phyloP scores from a whole-genome alignment of 1,139 yeast species.

The Debaryomyces sp. region DNA sequence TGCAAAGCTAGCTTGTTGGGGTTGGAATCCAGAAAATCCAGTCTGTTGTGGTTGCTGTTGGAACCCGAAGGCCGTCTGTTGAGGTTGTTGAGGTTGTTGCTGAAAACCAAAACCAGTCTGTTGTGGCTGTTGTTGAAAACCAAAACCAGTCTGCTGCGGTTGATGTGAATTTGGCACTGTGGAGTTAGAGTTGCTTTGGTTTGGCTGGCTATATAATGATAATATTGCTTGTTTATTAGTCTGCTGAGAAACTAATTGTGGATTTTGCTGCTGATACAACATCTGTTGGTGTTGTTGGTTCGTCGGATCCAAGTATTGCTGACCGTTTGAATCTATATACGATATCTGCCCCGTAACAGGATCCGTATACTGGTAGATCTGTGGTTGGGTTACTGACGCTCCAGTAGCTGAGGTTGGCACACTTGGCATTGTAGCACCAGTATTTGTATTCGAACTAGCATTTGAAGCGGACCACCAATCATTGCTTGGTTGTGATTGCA shows the following conservation, averaged over 20 bases:
- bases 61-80: constrained; percentile 20
- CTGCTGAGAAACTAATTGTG: constrained; percentile 47
- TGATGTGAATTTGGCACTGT: constrained; percentile 23
- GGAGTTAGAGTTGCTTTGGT: constrained; percentile 28
- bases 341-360: constrained; percentile 63
- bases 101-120: constrained; percentile 4
- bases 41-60: constrained; percentile 15
- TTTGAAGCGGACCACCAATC: constrained; percentile 30
- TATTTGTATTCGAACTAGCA: constrained; percentile 12
- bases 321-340: constrained; percentile 61
- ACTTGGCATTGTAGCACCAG: constrained; percentile 17
- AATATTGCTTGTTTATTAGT: constrained; percentile 45
- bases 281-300: constrained; percentile 58
- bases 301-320: constrained; percentile 58
- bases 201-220: constrained; percentile 45
- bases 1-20: too few species aligned
- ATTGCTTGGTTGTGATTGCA: constrained; percentile 17
- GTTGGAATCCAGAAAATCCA: too few species aligned
- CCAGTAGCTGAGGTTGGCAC: constrained; percentile 20
- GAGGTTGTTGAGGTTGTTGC: constrained; percentile 13
- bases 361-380: constrained; percentile 62
- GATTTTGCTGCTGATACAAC: constrained; percentile 46
- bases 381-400: constrained; percentile 29
- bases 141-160: constrained; percentile 17
- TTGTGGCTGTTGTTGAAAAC: constrained; percentile 16